phyloP scores from a whole-genome alignment of 345 rosid genomes.

The Melastoma malabathricum region DNA sequence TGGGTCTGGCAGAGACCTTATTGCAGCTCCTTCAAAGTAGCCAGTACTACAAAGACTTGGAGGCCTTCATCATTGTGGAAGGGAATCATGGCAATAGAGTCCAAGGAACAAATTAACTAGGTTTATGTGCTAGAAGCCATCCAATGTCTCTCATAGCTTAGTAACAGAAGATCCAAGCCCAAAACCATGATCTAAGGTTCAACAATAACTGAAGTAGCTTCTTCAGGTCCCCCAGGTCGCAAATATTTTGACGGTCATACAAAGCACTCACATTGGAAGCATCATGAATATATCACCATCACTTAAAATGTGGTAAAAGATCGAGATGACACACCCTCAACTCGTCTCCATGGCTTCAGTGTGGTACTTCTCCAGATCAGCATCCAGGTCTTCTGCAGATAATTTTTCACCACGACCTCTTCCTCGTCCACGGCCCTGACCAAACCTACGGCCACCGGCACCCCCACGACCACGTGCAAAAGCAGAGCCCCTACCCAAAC shows the following conservation, averaged over 20 bases:
- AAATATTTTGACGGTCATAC: slow-evolving; percentile 16
- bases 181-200: slow-evolving; percentile 21
- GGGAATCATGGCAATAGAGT: slow-evolving; percentile 4
- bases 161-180: slow-evolving; percentile 28
- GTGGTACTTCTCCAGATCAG: slow-evolving; percentile 85
- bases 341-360: slow-evolving; percentile 69
- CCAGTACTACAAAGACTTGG: no score
- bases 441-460: slow-evolving; percentile 35
- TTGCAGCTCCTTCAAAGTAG: no score
- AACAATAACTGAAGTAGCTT: slow-evolving; percentile 17
- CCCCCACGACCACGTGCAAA: slow-evolving; percentile 41
- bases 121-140: slow-evolving; percentile 20
- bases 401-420: slow-evolving; percentile 40
- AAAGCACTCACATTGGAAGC: slow-evolving; percentile 13
- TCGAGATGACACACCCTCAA: slow-evolving; percentile 8
- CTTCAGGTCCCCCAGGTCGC: slow-evolving; percentile 16
- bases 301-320: slow-evolving; percentile 12
- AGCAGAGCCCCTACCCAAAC: slow-evolving; percentile 52
- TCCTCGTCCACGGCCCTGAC: slow-evolving; percentile 55
- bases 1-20: no score
- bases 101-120: slow-evolving; percentile 14
- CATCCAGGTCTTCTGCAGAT: slow-evolving; percentile 93
- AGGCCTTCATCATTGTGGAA: neutral
- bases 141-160: slow-evolving; percentile 27
- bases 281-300: slow-evolving; percentile 13